Conservation (phyloP, 176 grass and related monocot genomes). For the Stipa capillata region DNA sequence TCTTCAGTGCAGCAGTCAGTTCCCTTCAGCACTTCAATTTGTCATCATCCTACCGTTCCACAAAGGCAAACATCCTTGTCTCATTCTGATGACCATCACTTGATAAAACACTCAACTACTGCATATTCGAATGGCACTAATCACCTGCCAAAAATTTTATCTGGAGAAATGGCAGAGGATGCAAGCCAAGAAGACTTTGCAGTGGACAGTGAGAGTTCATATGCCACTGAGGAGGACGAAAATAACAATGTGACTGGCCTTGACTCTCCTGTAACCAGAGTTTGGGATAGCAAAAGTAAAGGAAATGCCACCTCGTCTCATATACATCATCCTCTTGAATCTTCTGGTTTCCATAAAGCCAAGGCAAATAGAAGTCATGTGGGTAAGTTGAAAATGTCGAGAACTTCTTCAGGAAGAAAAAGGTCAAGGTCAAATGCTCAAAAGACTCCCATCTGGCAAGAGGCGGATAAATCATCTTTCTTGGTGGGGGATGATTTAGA, state of each 20-base stretch:
- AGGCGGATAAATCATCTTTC: slow-evolving; percentile 54
- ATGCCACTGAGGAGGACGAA: slow-evolving; percentile 64
- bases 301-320: slow-evolving; percentile 55
- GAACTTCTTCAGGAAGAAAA: slow-evolving; percentile 64
- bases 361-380: slow-evolving; percentile 55
- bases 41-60: background rate
- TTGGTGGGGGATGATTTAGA: slow-evolving; percentile 48
- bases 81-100: slow-evolving; percentile 19
- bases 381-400: slow-evolving; percentile 51
- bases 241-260: slow-evolving; percentile 76
- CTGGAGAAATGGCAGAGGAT: slow-evolving; percentile 35
- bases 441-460: slow-evolving; percentile 60
- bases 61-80: slow-evolving; percentile 13
- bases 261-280: slow-evolving; percentile 90
- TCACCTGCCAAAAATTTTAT: slow-evolving; percentile 16
- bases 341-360: slow-evolving; percentile 44
- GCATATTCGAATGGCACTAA: slow-evolving; percentile 35
- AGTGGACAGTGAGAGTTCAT: slow-evolving; percentile 64
- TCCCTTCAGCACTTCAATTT: slow-evolving; percentile 5
- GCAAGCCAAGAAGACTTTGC: slow-evolving; percentile 45
- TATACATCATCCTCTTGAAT: slow-evolving; percentile 95
- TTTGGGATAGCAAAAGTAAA: slow-evolving; percentile 98
- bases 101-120: slow-evolving; percentile 26
- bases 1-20: slow-evolving; percentile 27
- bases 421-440: slow-evolving; percentile 52